Evolutionary conservation across 768 basidiomycete genomes (phyloP).

Genomic region (Mycena pura): DNA sequence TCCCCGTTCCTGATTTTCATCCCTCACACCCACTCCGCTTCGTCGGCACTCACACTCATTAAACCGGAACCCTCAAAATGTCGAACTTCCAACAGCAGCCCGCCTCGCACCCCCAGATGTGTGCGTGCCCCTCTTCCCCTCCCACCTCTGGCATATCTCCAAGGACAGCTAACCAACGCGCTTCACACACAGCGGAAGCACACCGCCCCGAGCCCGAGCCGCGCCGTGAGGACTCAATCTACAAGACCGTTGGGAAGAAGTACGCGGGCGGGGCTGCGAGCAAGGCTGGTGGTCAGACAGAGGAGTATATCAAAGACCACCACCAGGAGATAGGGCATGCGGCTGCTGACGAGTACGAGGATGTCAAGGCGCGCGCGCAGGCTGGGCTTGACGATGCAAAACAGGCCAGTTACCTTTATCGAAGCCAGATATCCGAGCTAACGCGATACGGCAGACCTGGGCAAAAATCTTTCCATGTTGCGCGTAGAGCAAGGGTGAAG

Average conservation of each 20-base stretch:
- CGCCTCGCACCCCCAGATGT: conserved; percentile 21
- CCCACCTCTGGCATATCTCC: no score
- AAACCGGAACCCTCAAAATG: conserved; percentile 18
- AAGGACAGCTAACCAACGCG: no score
- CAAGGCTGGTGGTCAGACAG: conserved; percentile 23
- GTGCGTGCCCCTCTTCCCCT: conserved; percentile 6
- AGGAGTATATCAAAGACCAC: conserved; percentile 23
- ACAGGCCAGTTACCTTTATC: conserved; percentile 2
- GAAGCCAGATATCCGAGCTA: not conserved
- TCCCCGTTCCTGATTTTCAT: no score
- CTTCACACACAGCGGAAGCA: not conserved
- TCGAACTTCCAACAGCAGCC: conserved; percentile 21
- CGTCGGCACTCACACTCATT: conserved; percentile 21
- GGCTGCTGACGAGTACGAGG: conserved; percentile 17
- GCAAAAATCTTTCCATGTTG: conserved; percentile 29
- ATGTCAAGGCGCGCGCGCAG: conserved; percentile 15
- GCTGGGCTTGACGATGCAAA: conserved; percentile 16
- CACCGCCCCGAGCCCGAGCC: conserved; percentile 6
- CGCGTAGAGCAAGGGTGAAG: not conserved
- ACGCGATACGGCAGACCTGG: conserved; percentile 15
- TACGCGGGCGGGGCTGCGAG: conserved; percentile 21
- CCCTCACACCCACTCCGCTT: not conserved
- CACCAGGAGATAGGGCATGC: conserved; percentile 15
- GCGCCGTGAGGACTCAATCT: conserved; percentile 22
- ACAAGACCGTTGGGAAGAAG: conserved; percentile 22